Evolutionary conservation across 495 filamentous ascomycete genomes (phyloP).

Genomic region (Lasiosphaeriaceae sp.): DNA sequence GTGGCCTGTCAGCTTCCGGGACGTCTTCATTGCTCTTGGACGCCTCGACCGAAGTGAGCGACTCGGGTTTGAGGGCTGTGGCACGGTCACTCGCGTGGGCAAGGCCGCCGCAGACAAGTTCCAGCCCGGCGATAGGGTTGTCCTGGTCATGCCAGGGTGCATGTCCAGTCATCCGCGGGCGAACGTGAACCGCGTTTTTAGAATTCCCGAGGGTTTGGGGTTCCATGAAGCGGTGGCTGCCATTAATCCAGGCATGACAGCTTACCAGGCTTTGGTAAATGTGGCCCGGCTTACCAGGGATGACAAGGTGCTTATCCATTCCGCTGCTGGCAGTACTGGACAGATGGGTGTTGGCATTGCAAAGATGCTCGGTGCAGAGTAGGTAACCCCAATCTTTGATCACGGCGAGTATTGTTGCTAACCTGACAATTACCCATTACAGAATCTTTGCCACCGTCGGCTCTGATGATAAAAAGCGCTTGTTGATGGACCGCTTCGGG

Average conservation of each 20-base stretch:
- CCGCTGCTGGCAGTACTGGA: conserved; percentile 44
- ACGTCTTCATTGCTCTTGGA: conserved; percentile 46
- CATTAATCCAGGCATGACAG: conserved; percentile 35
- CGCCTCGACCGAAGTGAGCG: conserved; percentile 7
- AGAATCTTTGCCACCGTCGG: conserved; percentile 49
- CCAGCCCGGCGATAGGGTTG: conserved; percentile 26
- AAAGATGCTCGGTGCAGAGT: conserved; percentile 44
- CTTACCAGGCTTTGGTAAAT: conserved; percentile 28
- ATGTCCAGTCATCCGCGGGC: conserved; percentile 14
- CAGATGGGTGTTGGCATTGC: conserved; percentile 50
- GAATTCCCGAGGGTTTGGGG: not conserved
- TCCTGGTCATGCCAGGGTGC: conserved; percentile 12
- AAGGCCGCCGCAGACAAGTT: conserved; percentile 11
- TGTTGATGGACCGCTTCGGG: conserved; percentile 37
- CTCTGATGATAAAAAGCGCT: conserved; percentile 32
- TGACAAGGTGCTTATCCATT: conserved; percentile 53
- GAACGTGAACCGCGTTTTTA: not conserved
- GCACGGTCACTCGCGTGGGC: conserved; percentile 3
- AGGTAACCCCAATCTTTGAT: too few relatives aligned
- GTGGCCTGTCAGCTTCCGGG: conserved; percentile 27
- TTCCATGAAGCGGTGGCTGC: conserved; percentile 35
- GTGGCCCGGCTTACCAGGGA: conserved; percentile 30
- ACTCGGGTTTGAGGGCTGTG: too few relatives aligned
- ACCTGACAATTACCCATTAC: too few relatives aligned
- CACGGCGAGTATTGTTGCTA: too few relatives aligned